A percentile compares a stretch with the other conserved stretches of the same genome.
Evolutionary conservation across 2,329 filamentous ascomycete genomes (phyloP).

Genomic region (Reticulascus tulasneorum): DNA sequence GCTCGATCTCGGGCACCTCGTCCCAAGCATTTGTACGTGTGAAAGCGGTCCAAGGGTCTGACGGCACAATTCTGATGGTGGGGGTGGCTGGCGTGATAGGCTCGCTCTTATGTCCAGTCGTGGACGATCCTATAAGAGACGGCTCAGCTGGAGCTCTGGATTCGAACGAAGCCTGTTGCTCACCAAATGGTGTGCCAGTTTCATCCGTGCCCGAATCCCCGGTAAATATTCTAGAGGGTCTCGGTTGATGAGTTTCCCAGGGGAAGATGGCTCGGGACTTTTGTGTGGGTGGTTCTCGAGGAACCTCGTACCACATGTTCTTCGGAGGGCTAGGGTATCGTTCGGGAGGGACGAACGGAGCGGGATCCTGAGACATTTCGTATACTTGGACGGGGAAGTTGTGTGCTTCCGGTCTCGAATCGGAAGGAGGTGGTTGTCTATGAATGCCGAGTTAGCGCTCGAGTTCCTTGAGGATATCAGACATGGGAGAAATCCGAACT

Average conservation of each 20-base stretch:
- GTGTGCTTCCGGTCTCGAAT: slow-evolving; percentile 78
- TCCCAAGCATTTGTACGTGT: slow-evolving; percentile 89
- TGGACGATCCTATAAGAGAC: slow-evolving; percentile 29
- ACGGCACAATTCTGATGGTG: slow-evolving; percentile 39
- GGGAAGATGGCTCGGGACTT: slow-evolving; percentile 75
- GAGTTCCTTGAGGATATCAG: slow-evolving; percentile 13
- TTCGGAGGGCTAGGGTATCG: slow-evolving; percentile 79
- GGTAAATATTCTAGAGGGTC: slow-evolving; percentile 61
- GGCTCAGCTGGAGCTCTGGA: slow-evolving; percentile 24
- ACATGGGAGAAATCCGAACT: slow-evolving; percentile 14
- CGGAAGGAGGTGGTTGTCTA: slow-evolving; percentile 58
- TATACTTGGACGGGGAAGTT: slow-evolving; percentile 80
- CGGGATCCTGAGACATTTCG: slow-evolving; percentile 72
- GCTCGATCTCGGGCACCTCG: slow-evolving; percentile 79
- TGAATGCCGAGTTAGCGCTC: no score
- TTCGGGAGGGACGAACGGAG: slow-evolving; percentile 72
- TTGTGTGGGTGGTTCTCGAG: slow-evolving; percentile 52
- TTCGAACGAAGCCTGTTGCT: slow-evolving; percentile 16
- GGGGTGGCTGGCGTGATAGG: slow-evolving; percentile 46
- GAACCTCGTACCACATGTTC: slow-evolving; percentile 86
- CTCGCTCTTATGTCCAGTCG: slow-evolving; percentile 30
- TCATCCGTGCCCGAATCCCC: slow-evolving; percentile 1
- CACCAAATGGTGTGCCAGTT: slow-evolving; percentile 18
- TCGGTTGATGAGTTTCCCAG: slow-evolving; percentile 72
- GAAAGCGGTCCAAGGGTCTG: slow-evolving; percentile 69